Evolutionary conservation across 495 filamentous ascomycete genomes (phyloP).

Genomic region (Xylaria palmicola): DNA sequence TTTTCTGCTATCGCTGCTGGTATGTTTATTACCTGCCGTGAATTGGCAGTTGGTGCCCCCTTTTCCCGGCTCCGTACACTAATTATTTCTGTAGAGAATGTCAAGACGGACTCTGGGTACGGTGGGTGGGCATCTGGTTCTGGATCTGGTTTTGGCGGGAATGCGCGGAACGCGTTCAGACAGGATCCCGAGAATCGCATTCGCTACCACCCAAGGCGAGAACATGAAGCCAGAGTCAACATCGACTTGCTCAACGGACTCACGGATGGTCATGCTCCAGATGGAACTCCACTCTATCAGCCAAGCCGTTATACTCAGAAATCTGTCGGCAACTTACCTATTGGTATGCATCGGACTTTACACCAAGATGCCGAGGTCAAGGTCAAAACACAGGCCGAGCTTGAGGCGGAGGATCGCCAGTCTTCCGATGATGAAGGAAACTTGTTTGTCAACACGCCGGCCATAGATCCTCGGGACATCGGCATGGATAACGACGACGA

Average conservation of each 20-base stretch:
- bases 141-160: conserved; percentile 32
- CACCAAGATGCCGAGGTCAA: conserved; percentile 53
- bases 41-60: not conserved
- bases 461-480: conserved; percentile 32
- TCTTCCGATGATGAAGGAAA: conserved; percentile 44
- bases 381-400: conserved; percentile 54
- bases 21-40: conserved; percentile 16
- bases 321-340: conserved; percentile 35
- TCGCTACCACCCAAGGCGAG: conserved; percentile 25
- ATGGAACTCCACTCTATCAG: conserved; percentile 21
- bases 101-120: conserved; percentile 32
- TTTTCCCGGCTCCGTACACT: conserved; percentile 3
- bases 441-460: conserved; percentile 37
- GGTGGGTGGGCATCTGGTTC: conserved; percentile 33
- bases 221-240: conserved; percentile 39
- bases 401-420: conserved; percentile 40
- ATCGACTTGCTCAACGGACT: conserved; percentile 40
- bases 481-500: conserved; percentile 35
- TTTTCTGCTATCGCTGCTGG: conserved; percentile 37
- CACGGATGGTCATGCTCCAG: conserved; percentile 29
- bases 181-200: conserved; percentile 8
- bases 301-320: conserved; percentile 30
- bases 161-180: conserved; percentile 27
- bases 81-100: conserved; percentile 21
- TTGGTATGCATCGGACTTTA: conserved; percentile 53